phyloP scores from a whole-genome alignment of 768 basidiomycete species.

The Brasilioporus rufonigricans region DNA sequence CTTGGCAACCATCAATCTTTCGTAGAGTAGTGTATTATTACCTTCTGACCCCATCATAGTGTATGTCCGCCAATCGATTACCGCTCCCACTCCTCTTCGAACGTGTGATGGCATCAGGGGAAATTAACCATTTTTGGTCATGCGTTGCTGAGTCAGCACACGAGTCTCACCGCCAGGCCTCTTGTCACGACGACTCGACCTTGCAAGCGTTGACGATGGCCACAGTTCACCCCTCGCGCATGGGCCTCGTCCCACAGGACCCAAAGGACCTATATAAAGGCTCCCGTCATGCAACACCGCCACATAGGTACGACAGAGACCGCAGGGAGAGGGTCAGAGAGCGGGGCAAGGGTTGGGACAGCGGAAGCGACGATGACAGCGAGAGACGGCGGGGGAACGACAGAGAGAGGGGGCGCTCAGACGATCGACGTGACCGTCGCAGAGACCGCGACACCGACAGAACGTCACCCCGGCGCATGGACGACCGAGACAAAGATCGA shows the following conservation, averaged over 20 bases:
- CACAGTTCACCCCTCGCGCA: constrained; percentile 70
- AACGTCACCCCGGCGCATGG: constrained; percentile 9
- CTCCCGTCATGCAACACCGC: constrained; percentile 36
- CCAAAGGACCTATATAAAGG: constrained; percentile 17
- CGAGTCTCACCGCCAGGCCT: not conserved
- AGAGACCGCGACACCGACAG: not conserved
- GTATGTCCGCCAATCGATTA: not conserved
- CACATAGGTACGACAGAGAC: constrained; percentile 31
- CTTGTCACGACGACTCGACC: not conserved
- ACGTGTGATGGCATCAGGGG: not conserved
- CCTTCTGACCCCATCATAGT: not conserved
- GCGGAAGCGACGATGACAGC: constrained; percentile 18
- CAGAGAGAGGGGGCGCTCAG: not conserved
- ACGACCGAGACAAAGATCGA: constrained; percentile 9
- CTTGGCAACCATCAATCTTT: not conserved
- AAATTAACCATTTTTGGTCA: not conserved
- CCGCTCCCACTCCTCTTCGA: not conserved
- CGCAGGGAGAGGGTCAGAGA: constrained; percentile 28
- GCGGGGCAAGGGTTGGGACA: constrained; percentile 26
- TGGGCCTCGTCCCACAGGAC: constrained; percentile 59
- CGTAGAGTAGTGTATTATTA: constrained; percentile 10
- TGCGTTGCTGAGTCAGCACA: constrained; percentile 19
- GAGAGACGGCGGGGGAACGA: not conserved
- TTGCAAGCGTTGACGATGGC: constrained; percentile 45
- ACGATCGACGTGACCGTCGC: constrained; percentile 5